Base-by-base conservation (phyloP, 2,329 filamentous ascomycete genomes). In the Fusarium odoratissimum region DNA sequence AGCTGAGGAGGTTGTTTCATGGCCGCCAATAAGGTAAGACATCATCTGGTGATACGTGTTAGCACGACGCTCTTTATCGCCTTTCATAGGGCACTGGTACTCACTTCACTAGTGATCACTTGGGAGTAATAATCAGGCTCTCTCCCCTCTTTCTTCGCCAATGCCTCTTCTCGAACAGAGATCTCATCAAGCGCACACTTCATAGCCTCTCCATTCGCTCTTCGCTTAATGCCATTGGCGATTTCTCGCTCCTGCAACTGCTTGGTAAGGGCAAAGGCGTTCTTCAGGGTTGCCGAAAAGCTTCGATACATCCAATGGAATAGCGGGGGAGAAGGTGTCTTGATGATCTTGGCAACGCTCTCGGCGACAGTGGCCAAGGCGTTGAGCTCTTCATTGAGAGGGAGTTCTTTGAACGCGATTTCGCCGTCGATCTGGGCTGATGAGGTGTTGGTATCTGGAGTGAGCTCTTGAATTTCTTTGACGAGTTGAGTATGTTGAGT, bases 131-230 rank as follows among this genome's bases (percentile, higher is more conserved):
- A 66, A 7, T 72, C 25, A 3, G 69, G 69, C 6, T 51, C n/a
- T 6, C 69, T 61, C 1, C 55, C 65, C 8, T 72, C 69, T 4
- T 73, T 72, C 21, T 66, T 48, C 2, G 69, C 69, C 28, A 66
- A 14, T 0, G 51, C 65, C n/a, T 73, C 64, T 9, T 72, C 69
- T 14, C 69, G 51, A 9, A 72, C 38, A 0, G 67, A 54, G 2
- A 72, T 66, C 42, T 73, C 64, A 41, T 72, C 69, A 6, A 72
- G 31, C 1, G 69, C 69, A 6, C 69, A 72, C 4, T 54, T 69
- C 35, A 70, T 56, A 8, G 64, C 60, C 17, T 66, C 69, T 0
- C 69, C 69, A 4, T 54, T 60, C 4, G 48, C 49, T 25, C 69
- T 65, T 1, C 69, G 19, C 28, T 57, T 51, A 2, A 72, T 64